Base-by-base conservation (phyloP, 1,284 basidiomycete species). In the Schizophyllum commune region DNA sequence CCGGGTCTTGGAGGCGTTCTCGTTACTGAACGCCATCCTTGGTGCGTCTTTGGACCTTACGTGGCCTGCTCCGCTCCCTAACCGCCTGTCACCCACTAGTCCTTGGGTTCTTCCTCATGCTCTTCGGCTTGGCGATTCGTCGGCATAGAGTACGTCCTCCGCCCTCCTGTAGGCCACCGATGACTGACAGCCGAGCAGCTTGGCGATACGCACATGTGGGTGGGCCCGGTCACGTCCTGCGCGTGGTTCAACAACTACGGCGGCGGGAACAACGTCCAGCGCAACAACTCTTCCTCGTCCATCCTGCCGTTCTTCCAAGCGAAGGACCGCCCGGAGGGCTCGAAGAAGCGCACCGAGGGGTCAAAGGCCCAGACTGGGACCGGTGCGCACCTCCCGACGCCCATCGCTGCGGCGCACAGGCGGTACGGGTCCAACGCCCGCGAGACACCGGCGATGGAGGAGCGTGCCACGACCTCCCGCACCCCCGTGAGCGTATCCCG, bases 141-240 rank as follows among this genome's bases (percentile, higher is more conserved):
- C 82, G 86, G 64, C 84, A 89, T 68, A 20, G 53, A 27, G 53
- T 55, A 27, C 13, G 53, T 55, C 19, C 27, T 21, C 15, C 19
- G 53, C 53, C 19, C 6, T 13, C 11, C 27, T 13, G 13, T 11
- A 4, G 20, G 11, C 20, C 15, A 15, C 3, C 27, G 11, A 19
- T 55, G 27, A 21, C 53, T 55, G 19, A 55, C 15, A 21, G 9
- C 11, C 27, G 20, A 55, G 19, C 75, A 77, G 61, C 80, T 77
- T 52, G 89, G 88, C 56, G 81, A 87, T 73, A 79, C 79, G 63
- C 80, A 85, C 65, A 86, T 91, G 76, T 92, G 89, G 89, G 76
- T 84, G 64, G 79, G 80, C 9, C 84, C 89, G 17, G 87, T 89
- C 56, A 88, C 89, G 11, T 79, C 80, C 22, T 86, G 83, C 70